Base-by-base conservation (phyloP, 371 early-diverging fungal species). In the Syncephalastrum racemosum region DNA sequence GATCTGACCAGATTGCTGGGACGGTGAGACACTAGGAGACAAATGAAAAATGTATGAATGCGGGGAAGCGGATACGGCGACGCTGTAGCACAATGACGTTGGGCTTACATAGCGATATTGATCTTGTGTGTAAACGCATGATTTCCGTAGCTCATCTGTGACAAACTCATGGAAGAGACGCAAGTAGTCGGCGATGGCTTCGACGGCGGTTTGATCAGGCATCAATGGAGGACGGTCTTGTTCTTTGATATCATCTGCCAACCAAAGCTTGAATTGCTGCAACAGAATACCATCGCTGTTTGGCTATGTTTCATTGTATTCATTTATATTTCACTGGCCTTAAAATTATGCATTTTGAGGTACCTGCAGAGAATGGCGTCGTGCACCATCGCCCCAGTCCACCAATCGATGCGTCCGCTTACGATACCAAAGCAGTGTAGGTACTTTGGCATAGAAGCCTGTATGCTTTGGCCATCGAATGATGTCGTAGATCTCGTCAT, bases 341-440 rank as follows among this genome's bases (percentile, higher is more conserved):
- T 31, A 31, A 31, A 45, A 15, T 7, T 23, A 36, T 31, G n/a
- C 40, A 18, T 56, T 31, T 27, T 31, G 36, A 31, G 0, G 36
- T 44, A 77, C 77, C 50, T 74, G 76, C 25, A 76, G 46, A 50
- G 74, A 68, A 5, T 64, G 68, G 1, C 71, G 66, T 42, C 73
- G 68, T 44, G 80, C 80, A 16, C 74, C 80, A 39, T 74, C 71
- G 23, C 80, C 80, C 80, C 80, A 79, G 2, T 72, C 70, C 44
- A 70, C 58, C 53, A 76, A 16, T 42, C 59, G 60, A 2, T 48
- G 23, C 10, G 62, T 49, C 1, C 48, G 54, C 18, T 40, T 60
- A 18, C 54, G 47, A 46, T 70, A 70, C 31, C 61, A 66, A 5
- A 63, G 45, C 10, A 66, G 46, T 15, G 56, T 66, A 5, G 70